Base-by-base conservation (phyloP, 768 basidiomycete genomes). In the Termitomyces sp. region DNA sequence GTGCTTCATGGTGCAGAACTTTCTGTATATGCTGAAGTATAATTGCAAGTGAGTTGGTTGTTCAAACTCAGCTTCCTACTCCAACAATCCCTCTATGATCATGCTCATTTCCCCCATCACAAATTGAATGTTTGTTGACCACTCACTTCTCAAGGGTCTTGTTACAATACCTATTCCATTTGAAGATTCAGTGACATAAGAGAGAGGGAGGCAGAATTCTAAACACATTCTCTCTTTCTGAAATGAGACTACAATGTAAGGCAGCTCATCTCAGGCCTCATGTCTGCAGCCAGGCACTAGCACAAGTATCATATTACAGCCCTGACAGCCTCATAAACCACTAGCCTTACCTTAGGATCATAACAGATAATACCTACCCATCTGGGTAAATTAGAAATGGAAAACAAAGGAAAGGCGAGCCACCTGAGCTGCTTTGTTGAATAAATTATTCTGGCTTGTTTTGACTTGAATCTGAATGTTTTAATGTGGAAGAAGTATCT, bases 91-190 rank as follows among this genome's bases (percentile, higher is more conserved):
- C 30, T 53, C 22, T 54, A 32, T 26, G 33, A 30, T 33, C 22
- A n/a, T 24, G 42, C 53, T 40, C 57, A 62, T 56, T 54, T 60
- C 52, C 44, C 56, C 56, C 33, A 36, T n/a, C n/a, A n/a, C n/a
- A n/a, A n/a, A n/a, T 43, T 47, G 51, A 52, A 60, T 60, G n/a
- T n/a, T 27, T 18, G 33, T 63, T 36, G 36, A 37, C n/a, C n/a
- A n/a, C n/a, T 30, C 26, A 20, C 2, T n/a, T 20, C 27, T 6
- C 13, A 46, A 27, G 26, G 26, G 44, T 45, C 26, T 26, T 9
- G 26, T 8, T 27, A 9, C 16, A 27, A 18, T 18, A 39, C 30
- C 5, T n/a, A n/a, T n/a, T n/a, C n/a, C 22, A 30, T 52, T 40
- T 52, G 26, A 18, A 40, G 40, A 40, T 13, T 5, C n/a, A 33